A percentile compares a stretch with the other conserved stretches of the same genome.
Conservation (phyloP, 345 rosid genomes). For the Acer saccharum region DNA sequence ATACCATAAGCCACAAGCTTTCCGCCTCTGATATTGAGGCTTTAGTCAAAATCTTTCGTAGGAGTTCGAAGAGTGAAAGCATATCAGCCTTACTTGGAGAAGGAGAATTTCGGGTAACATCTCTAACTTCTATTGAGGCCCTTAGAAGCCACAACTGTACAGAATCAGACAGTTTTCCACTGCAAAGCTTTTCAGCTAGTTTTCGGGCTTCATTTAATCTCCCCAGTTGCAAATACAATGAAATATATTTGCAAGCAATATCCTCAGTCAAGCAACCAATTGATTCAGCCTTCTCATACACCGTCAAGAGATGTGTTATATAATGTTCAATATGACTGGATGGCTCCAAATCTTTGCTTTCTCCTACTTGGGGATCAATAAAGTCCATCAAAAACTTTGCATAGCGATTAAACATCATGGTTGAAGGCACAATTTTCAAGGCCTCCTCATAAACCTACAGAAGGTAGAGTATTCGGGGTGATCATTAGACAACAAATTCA, state of each 20-base stretch:
- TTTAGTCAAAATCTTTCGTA: conserved; percentile 49
- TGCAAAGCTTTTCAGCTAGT: conserved; percentile 63
- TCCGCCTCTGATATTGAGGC: conserved; percentile 62
- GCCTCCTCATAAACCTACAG: conserved; percentile 85
- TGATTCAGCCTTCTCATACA: conserved; percentile 70
- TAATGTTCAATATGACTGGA: conserved; percentile 31
- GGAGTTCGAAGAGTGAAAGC: conserved; percentile 50
- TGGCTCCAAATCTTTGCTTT: conserved; percentile 23
- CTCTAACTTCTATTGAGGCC: conserved; percentile 58
- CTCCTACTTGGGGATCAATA: conserved; percentile 36
- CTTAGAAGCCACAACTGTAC: conserved; percentile 63
- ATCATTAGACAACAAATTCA: background rate
- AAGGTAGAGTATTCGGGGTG: conserved; percentile 13
- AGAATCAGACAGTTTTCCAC: conserved; percentile 53
- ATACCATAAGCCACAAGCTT: conserved; percentile 83
- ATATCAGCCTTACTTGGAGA: conserved; percentile 50
- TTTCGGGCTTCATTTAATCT: conserved; percentile 58
- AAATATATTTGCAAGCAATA: conserved; percentile 66
- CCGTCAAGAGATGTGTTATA: conserved; percentile 46
- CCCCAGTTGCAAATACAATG: conserved; percentile 65
- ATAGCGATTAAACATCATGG: conserved; percentile 59
- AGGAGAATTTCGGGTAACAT: conserved; percentile 31
- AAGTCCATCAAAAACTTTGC: conserved; percentile 59
- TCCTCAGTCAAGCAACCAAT: conserved; percentile 62
- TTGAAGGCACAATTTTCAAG: conserved; percentile 53